phyloP scores from a whole-genome alignment of 2,329 filamentous ascomycete genomes.

The Aureobasidium sp. region DNA sequence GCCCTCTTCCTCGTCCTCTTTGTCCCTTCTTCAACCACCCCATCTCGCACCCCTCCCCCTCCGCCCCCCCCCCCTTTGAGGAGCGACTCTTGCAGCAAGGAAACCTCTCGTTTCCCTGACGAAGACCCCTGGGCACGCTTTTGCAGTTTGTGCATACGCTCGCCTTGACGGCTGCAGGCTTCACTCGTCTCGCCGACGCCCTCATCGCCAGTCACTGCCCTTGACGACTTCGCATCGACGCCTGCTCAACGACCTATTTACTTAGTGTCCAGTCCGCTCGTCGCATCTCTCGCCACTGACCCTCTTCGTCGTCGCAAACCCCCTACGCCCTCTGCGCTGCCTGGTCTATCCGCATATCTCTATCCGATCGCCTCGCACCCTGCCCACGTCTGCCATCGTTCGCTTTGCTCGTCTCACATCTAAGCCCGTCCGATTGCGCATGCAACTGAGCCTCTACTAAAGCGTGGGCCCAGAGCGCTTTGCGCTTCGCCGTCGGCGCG shows the following conservation, averaged over 20 bases:
- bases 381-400: not conserved
- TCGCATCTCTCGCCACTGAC: constrained; percentile 12
- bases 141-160: not conserved
- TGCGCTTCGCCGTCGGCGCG: constrained; percentile 12
- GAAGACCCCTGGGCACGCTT: not conserved
- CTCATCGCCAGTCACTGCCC: not conserved
- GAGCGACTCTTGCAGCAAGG: constrained; percentile 1
- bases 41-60: not conserved
- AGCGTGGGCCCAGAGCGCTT: constrained; percentile 14
- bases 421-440: constrained; percentile 8
- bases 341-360: not conserved
- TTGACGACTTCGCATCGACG: not conserved
- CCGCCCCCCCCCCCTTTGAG: not conserved
- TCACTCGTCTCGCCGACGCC: not conserved
- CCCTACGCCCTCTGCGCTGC: constrained; percentile 7
- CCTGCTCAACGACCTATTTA: constrained; percentile 23
- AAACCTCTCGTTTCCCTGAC: not conserved
- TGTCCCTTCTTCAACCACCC: not conserved
- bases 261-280: constrained; percentile 20
- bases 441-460: constrained; percentile 14
- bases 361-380: not conserved
- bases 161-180: not conserved
- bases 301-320: not conserved
- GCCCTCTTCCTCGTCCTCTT: not conserved
- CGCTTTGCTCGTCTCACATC: not conserved